Percentiles rank a stretch among this genome's conserved stretches.
phyloP scores from a whole-genome alignment of 352 stramenopile genomes.

The Phytophthora multivora region DNA sequence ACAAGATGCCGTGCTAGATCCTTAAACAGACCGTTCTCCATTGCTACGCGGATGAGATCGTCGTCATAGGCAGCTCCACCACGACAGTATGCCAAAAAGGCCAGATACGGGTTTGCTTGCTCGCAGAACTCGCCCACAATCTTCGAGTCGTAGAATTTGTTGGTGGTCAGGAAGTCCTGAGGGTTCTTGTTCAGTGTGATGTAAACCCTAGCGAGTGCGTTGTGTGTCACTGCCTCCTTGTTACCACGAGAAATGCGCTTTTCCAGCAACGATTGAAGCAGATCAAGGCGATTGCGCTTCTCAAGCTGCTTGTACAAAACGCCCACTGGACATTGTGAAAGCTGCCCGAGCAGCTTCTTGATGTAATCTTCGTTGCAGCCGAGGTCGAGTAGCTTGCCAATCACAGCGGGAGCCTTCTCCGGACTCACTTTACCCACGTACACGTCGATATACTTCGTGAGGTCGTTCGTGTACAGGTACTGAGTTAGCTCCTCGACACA shows the following conservation, averaged over 20 bases:
- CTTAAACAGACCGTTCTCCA: slow-evolving; percentile 99
- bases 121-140: slow-evolving; percentile 99
- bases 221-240: slow-evolving; percentile 98
- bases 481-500: slow-evolving; percentile 99
- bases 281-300: slow-evolving; percentile 98
- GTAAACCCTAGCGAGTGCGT: slow-evolving; percentile 99
- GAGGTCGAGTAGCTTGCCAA: slow-evolving; percentile 98
- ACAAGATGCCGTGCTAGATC: slow-evolving; percentile 99
- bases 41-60: slow-evolving; percentile 98
- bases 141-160: slow-evolving; percentile 99
- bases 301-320: slow-evolving; percentile 99
- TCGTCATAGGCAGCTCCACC: slow-evolving; percentile 98
- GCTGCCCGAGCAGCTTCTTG: slow-evolving; percentile 98
- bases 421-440: slow-evolving; percentile 98
- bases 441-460: slow-evolving; percentile 99
- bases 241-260: slow-evolving; percentile 98
- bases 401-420: slow-evolving; percentile 98
- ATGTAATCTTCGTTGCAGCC: slow-evolving; percentile 99
- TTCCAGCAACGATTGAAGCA: slow-evolving; percentile 99
- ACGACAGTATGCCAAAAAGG: slow-evolving; percentile 99
- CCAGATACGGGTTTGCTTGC: slow-evolving; percentile 98
- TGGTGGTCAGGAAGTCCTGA: slow-evolving; percentile 99
- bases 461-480: slow-evolving; percentile 99
- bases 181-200: slow-evolving; percentile 99
- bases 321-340: slow-evolving; percentile 94